These are phyloP conservation scores for Trypanosoma lewisi DNA, from an alignment of 208 protist species.

Conservation along the genomic window DNA sequence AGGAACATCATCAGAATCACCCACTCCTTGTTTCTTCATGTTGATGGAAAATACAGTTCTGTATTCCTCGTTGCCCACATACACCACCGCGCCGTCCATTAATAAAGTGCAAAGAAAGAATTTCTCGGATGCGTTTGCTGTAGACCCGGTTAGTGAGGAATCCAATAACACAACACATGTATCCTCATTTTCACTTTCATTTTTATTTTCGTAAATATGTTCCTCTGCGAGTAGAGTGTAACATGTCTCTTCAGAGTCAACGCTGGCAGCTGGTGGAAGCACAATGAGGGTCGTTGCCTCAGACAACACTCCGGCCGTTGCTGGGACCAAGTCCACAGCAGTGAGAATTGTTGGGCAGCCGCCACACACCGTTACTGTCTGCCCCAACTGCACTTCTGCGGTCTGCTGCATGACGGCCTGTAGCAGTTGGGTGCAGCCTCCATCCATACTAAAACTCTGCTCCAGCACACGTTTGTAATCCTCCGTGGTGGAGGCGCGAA, in stretches of 20 bases:
- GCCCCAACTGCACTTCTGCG: slow-evolving; percentile 28
- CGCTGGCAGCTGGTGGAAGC: slow-evolving; percentile 32
- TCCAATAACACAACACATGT: slow-evolving; percentile 39
- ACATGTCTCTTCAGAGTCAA: background rate
- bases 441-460: slow-evolving; percentile 21
- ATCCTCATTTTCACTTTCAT: background rate
- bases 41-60: slow-evolving; percentile 38
- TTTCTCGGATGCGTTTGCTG: slow-evolving; percentile 26
- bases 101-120: slow-evolving; percentile 32
- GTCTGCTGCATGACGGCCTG: slow-evolving; percentile 26
- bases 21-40: background rate
- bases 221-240: background rate
- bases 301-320: slow-evolving; percentile 37
- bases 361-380: slow-evolving; percentile 30
- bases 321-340: slow-evolving; percentile 61
- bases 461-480: slow-evolving; percentile 47
- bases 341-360: slow-evolving; percentile 35
- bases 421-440: slow-evolving; percentile 32
- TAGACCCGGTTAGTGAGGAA: slow-evolving; percentile 28
- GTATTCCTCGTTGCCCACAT: slow-evolving; percentile 29
- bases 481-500: slow-evolving; percentile 43
- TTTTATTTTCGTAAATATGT: background rate
- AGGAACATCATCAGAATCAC: background rate
- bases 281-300: slow-evolving; percentile 60
- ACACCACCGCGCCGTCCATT: slow-evolving; percentile 30